A percentile compares a stretch with the other conserved stretches of the same genome.
These are phyloP conservation scores for Rhodofomes roseus DNA, from an alignment of 1,284 basidiomycete genomes.

Conservation along the genomic window DNA sequence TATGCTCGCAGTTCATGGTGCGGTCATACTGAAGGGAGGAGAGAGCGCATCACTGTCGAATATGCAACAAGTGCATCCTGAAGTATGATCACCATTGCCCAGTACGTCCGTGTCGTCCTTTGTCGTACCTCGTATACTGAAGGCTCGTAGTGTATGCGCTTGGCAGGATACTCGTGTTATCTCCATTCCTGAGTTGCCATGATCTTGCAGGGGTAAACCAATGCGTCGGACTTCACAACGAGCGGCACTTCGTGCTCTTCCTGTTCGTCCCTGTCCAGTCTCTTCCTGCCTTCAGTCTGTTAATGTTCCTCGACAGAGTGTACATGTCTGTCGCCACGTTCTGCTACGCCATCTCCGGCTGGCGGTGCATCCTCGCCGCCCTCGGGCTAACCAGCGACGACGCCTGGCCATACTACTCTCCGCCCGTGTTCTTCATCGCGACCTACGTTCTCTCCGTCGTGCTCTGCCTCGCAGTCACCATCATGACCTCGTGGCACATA, in stretches of 20 bases:
- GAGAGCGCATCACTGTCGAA: constrained; percentile 93
- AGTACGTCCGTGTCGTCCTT: constrained; percentile 41
- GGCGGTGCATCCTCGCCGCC: constrained; percentile 49
- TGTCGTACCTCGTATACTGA: constrained; percentile 3
- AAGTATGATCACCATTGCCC: constrained; percentile 97
- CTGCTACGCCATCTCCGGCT: constrained; percentile 58
- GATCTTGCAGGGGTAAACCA: constrained; percentile 87
- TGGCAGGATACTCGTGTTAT: background rate
- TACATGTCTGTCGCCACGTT: constrained; percentile 68
- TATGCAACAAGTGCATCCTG: constrained; percentile 89
- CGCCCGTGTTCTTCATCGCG: constrained; percentile 69
- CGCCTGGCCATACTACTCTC: constrained; percentile 65
- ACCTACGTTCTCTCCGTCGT: constrained; percentile 78
- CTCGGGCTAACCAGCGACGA: constrained; percentile 39
- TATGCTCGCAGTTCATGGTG: background rate
- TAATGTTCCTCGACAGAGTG: constrained; percentile 42
- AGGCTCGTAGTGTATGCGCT: constrained; percentile 33
- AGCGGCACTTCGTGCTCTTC: constrained; percentile 94
- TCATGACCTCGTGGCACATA: constrained; percentile 83
- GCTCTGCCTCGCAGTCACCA: constrained; percentile 72
- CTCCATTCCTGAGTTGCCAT: constrained; percentile 6
- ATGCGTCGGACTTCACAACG: constrained; percentile 94
- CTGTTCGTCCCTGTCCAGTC: constrained; percentile 53
- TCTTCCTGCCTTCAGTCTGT: background rate
- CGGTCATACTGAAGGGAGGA: constrained; percentile 30